Percentiles rank a stretch among this genome's conserved stretches.
These are phyloP conservation scores for Bathelium albidoporum DNA, from an alignment of 495 filamentous ascomycete genomes.

Conservation along the genomic window DNA sequence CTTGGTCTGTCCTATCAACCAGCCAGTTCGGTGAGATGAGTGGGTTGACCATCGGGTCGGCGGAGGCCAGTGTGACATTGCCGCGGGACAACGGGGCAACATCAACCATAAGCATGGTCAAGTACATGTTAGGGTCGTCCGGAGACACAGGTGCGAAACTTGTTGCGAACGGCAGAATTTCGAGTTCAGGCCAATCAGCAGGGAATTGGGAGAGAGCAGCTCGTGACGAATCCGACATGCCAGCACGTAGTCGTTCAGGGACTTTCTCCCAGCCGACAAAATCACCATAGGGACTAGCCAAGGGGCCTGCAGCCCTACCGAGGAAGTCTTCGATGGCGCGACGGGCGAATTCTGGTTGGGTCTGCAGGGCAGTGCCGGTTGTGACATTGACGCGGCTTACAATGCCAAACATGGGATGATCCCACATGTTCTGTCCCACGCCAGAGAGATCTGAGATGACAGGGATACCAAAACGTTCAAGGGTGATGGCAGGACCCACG, in stretches of 20 bases:
- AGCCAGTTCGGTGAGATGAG: slow-evolving; percentile 23
- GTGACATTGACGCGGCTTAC: slow-evolving; percentile 11
- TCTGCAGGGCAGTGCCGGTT: slow-evolving; percentile 27
- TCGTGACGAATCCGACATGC: slow-evolving; percentile 4
- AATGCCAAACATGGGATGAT: slow-evolving; percentile 27
- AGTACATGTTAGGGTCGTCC: background rate
- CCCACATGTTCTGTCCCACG: slow-evolving; percentile 44
- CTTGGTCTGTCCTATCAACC: slow-evolving; percentile 15
- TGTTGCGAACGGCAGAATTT: slow-evolving; percentile 7
- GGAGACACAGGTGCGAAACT: background rate
- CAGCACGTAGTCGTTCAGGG: slow-evolving; percentile 19
- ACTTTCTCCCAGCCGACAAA: slow-evolving; percentile 43
- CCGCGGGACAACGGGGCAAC: slow-evolving; percentile 6
- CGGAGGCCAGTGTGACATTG: slow-evolving; percentile 10
- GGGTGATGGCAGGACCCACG: slow-evolving; percentile 16
- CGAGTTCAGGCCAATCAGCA: slow-evolving; percentile 18
- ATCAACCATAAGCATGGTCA: background rate
- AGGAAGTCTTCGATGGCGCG: slow-evolving; percentile 22
- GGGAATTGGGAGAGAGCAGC: slow-evolving; percentile 10
- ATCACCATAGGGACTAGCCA: slow-evolving; percentile 35
- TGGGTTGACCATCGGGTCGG: slow-evolving; percentile 20
- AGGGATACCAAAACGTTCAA: slow-evolving; percentile 20
- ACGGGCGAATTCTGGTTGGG: slow-evolving; percentile 25
- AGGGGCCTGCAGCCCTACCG: slow-evolving; percentile 26
- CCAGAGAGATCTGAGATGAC: slow-evolving; percentile 37